Conservation (phyloP, 345 rosid species). For the Leavenworthia alabamica region DNA sequence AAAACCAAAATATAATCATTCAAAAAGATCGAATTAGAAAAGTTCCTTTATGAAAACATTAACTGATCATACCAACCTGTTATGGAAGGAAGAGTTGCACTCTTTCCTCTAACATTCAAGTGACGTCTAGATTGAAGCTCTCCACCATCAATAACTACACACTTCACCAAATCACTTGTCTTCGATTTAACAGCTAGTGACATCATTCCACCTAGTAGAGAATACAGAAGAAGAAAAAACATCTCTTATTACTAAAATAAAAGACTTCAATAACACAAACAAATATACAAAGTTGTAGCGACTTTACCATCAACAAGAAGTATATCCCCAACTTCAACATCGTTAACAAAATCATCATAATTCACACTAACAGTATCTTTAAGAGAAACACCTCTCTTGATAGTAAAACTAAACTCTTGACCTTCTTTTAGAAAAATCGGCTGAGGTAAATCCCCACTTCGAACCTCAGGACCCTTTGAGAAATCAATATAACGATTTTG, state of each 20-base stretch:
- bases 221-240: neutral
- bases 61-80: constrained; percentile 55
- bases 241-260: neutral
- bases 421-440: constrained; percentile 75
- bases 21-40: neutral
- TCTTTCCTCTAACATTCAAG: constrained; percentile 93
- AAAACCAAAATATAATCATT: neutral
- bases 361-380: constrained; percentile 86
- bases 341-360: constrained; percentile 83
- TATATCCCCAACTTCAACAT: constrained; percentile 80
- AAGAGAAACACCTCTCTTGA: constrained; percentile 67
- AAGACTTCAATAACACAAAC: neutral
- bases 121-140: constrained; percentile 97
- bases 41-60: neutral
- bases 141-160: constrained; percentile 80
- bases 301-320: constrained; percentile 86
- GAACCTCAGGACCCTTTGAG: constrained; percentile 93
- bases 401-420: constrained; percentile 84
- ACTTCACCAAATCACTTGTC: constrained; percentile 64
- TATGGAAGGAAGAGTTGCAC: constrained; percentile 91
- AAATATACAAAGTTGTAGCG: neutral
- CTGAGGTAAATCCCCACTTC: constrained; percentile 93
- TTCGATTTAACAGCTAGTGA: constrained; percentile 79
- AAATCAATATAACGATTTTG: neutral
- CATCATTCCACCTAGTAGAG: constrained; percentile 88